Evolutionary conservation across 371 early-diverging fungal species (phyloP).

Genomic region (Mortierella sp.): DNA sequence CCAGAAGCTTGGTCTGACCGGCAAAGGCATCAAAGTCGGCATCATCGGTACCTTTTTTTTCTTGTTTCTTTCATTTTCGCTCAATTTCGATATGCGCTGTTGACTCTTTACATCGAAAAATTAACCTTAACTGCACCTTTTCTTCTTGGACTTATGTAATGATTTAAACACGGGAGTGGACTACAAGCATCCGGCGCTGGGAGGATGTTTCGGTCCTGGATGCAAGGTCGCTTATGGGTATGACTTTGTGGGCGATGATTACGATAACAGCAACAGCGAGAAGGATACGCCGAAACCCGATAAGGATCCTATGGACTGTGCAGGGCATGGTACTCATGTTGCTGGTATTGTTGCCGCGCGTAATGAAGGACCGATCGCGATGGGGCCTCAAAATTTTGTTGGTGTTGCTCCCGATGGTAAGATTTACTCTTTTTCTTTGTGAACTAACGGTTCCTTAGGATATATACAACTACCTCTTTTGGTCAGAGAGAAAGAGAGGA

Average conservation of each 20-base stretch:
- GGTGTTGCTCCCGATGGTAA: constrained; percentile 61
- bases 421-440: background rate
- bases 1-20: constrained; percentile 59
- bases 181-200: constrained; percentile 79
- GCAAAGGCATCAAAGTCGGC: constrained; percentile 77
- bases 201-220: constrained; percentile 66
- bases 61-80: background rate
- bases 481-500: no score
- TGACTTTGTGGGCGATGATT: constrained; percentile 72
- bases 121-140: background rate
- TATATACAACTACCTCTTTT: background rate
- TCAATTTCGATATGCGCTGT: background rate
- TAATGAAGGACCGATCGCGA: constrained; percentile 16
- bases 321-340: constrained; percentile 78
- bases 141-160: background rate
- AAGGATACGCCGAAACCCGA: constrained; percentile 54
- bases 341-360: constrained; percentile 60
- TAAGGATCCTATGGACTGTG: constrained; percentile 71
- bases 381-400: constrained; percentile 29
- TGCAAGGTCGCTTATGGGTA: constrained; percentile 65
- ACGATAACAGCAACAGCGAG: constrained; percentile 37
- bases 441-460: no score
- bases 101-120: no score
- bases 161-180: constrained; percentile 64
- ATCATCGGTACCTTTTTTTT: constrained; percentile 64